Base-by-base conservation (phyloP, 768 basidiomycete genomes). In the Antrodiella citrinella region DNA sequence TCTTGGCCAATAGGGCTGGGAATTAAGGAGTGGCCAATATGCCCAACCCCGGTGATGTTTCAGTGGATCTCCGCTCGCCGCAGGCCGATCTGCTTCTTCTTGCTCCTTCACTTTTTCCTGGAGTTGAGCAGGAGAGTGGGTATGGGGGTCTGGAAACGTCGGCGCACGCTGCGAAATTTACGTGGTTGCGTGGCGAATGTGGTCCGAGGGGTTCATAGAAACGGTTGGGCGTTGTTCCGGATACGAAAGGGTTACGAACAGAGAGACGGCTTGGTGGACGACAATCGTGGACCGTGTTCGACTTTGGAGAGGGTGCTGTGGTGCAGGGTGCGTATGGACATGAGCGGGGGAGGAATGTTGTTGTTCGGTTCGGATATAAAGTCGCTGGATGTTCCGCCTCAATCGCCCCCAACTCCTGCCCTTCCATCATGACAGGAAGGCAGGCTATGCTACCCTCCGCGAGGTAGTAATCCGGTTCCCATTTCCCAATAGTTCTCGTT, bases 341-440 rank as follows among this genome's bases (percentile, higher is more conserved):
- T 43, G n/a, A 18, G 21, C 21, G 41, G 41, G 18, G 38, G 18
- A 48, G 13, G n/a, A 24, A 41, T 24, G 23, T 24, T 41, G 18
- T 43, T 25, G 39, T 22, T 49, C 18, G 21, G n/a, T 26, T 35
- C 23, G 15, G 48, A 26, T 18, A 20, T 19, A 23, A 24, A 19
- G 39, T 43, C 21, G 2, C 21, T 41, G 15, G 18, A n/a, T 15
- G 21, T 45, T 47, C 25, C n/a, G 25, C 25, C 24, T 20, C 45
- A 20, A 49, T 18, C 41, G 41, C 48, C 48, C 48, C 39, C 35
- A 43, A 40, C 41, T 23, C 48, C 41, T 40, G 48, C 48, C 48
- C 48, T 20, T 49, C 41, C 38, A 19, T 44, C 38, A 19, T 44
- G n/a, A 42, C 48, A 49, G 48, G 41, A 40, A 20, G 48, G 48